These are phyloP conservation scores for Maudiozyma humilis DNA, from an alignment of 1,139 yeast genomes.

Conservation along the genomic window DNA sequence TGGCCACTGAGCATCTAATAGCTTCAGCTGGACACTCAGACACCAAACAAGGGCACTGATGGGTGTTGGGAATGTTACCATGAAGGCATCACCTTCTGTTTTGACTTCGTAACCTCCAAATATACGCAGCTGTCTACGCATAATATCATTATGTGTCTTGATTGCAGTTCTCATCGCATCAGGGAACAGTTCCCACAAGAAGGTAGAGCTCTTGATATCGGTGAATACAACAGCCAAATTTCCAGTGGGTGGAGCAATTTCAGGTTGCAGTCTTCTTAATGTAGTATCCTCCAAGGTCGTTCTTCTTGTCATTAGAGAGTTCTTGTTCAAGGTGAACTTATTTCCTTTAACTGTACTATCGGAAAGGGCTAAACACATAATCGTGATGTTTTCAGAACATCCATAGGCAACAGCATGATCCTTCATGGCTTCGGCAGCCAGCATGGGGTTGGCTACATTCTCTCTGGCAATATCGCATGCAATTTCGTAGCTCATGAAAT, in stretches of 20 bases:
- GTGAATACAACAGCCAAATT: conserved; percentile 93
- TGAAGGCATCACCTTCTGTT: conserved; percentile 98
- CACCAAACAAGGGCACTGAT: conserved; percentile 91
- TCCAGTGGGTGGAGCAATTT: conserved; percentile 92
- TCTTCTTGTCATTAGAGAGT: conserved; percentile 37
- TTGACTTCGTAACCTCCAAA: conserved; percentile 97
- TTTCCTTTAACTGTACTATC: conserved; percentile 39
- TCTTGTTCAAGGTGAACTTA: conserved; percentile 31
- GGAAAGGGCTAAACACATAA: conserved; percentile 66
- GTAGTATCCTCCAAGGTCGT: conserved; percentile 65
- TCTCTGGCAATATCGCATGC: conserved; percentile 88
- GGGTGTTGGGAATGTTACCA: conserved; percentile 96
- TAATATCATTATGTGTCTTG: conserved; percentile 82
- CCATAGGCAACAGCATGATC: conserved; percentile 95
- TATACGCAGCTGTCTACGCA: conserved; percentile 87
- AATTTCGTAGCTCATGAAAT: conserved; percentile 67
- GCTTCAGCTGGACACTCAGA: conserved; percentile 80
- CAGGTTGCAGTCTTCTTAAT: conserved; percentile 78
- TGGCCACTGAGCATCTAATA: conserved; percentile 90
- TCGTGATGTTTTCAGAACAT: conserved; percentile 72
- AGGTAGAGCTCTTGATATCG: conserved; percentile 90
- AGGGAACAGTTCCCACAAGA: conserved; percentile 88
- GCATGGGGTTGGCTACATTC: conserved; percentile 74
- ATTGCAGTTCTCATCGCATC: conserved; percentile 95
- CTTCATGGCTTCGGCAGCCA: conserved; percentile 87